These are phyloP conservation scores for Aspergillus pseudonomiae DNA, from an alignment of 2,329 filamentous ascomycete genomes.

Conservation along the genomic window DNA sequence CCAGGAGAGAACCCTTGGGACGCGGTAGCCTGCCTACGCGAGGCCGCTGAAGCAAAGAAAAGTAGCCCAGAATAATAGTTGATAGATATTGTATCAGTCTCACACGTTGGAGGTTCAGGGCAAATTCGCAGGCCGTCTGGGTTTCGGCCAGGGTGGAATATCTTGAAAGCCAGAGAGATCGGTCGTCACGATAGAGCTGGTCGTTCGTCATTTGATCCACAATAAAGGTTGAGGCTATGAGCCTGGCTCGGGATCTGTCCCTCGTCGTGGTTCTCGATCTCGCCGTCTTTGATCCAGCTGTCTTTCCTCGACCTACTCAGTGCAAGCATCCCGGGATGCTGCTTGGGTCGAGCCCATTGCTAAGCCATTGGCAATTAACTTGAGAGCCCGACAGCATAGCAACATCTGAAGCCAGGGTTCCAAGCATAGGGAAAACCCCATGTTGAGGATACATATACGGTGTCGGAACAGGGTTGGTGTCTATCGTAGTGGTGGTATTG, in stretches of 20 bases:
- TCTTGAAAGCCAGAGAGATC: neutral
- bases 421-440: constrained; percentile 5
- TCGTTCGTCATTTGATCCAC: neutral
- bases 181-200: neutral
- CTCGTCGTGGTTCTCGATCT: neutral
- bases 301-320: neutral
- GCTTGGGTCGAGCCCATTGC: constrained; percentile 15
- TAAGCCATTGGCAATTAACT: constrained; percentile 14
- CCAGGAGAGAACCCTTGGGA: neutral
- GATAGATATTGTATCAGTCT: neutral
- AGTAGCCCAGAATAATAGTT: neutral
- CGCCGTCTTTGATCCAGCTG: neutral
- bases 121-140: neutral
- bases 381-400: constrained; percentile 12
- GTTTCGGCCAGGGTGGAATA: neutral
- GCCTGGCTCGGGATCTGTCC: neutral
- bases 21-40: neutral
- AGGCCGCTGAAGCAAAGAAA: neutral
- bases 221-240: neutral
- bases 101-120: neutral
- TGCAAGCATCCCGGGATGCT: constrained; percentile 17
- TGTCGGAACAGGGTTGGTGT: neutral
- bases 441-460: constrained; percentile 7
- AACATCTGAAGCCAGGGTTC: constrained; percentile 9
- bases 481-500: neutral